phyloP scores from a whole-genome alignment of 1,284 basidiomycete genomes.

The Ustilago esculenta region DNA sequence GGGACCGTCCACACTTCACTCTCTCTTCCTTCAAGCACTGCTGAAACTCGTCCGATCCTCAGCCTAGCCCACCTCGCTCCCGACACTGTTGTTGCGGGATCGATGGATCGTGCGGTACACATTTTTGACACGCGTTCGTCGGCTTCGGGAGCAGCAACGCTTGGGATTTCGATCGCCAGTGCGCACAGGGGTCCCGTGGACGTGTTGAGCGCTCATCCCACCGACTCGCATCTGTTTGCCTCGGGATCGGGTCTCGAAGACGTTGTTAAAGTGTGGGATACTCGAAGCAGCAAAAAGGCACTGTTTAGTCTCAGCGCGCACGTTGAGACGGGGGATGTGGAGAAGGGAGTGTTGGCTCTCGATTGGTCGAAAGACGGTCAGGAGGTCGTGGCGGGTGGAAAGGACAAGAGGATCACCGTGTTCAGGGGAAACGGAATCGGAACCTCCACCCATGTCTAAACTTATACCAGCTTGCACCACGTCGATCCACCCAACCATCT shows the following conservation, averaged over 20 bases:
- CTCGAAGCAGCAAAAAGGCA: conserved; percentile 53
- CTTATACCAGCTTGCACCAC: too few relatives aligned
- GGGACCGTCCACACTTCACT: conserved; percentile 27
- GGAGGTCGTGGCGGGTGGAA: conserved; percentile 59
- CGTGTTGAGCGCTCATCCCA: conserved; percentile 46
- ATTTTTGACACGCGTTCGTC: conserved; percentile 63
- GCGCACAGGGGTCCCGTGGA: conserved; percentile 56
- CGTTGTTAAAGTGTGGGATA: conserved; percentile 60
- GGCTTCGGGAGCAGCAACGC: neutral
- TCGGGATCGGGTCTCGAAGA: conserved; percentile 48
- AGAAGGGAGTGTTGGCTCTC: conserved; percentile 51
- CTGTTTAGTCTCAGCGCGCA: conserved; percentile 55
- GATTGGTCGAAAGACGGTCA: conserved; percentile 60
- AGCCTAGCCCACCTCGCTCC: conserved; percentile 45
- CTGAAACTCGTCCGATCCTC: conserved; percentile 35
- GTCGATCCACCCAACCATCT: too few relatives aligned
- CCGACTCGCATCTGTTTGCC: conserved; percentile 48
- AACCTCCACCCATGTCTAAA: too few relatives aligned
- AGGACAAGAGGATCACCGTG: conserved; percentile 56
- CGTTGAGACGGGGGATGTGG: neutral
- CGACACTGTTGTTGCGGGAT: conserved; percentile 42
- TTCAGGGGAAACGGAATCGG: conserved; percentile 47
- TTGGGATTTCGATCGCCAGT: conserved; percentile 30
- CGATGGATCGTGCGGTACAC: conserved; percentile 57
- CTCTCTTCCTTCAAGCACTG: conserved; percentile 10